A percentile compares a stretch with the other conserved stretches of the same genome.
Conservation (phyloP, 208 protist genomes). For the Trypanosoma caninum region DNA sequence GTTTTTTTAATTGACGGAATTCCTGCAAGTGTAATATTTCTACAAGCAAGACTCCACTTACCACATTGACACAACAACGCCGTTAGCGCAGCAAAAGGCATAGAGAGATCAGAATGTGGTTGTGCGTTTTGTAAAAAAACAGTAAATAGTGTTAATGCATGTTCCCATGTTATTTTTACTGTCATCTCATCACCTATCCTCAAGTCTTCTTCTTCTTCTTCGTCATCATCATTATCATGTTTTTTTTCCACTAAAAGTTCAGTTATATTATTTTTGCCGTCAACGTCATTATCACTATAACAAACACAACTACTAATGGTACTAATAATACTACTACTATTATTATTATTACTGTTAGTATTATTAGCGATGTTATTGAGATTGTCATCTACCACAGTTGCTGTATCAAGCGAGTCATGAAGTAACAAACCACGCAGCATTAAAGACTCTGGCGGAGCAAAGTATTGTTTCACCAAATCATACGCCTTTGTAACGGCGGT, state of each 20-base stretch:
- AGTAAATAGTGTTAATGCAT: slow-evolving; percentile 13
- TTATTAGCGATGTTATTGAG: too few species aligned
- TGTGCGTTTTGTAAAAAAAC: slow-evolving; percentile 16
- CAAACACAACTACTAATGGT: too few species aligned
- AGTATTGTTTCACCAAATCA: slow-evolving; percentile 9
- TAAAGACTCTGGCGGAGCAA: slow-evolving; percentile 9
- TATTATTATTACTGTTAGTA: too few species aligned
- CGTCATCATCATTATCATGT: background rate
- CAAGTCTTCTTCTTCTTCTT: background rate
- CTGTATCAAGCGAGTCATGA: background rate
- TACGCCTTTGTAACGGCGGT: background rate
- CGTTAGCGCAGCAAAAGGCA: slow-evolving; percentile 18
- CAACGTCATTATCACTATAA: background rate
- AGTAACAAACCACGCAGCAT: slow-evolving; percentile 9
- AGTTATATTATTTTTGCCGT: background rate
- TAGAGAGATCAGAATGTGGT: slow-evolving; percentile 17
- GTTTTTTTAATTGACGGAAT: background rate
- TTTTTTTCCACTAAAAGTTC: background rate
- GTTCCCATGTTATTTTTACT: background rate
- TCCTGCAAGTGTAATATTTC: background rate
- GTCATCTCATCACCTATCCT: background rate
- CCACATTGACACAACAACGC: slow-evolving; percentile 1
- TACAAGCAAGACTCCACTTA: background rate
- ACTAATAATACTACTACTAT: too few species aligned
- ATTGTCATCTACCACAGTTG: too few species aligned